Evolutionary conservation across 164 flowering plant species (phyloP).

Genomic region (Tetrastigma voinierianum): DNA sequence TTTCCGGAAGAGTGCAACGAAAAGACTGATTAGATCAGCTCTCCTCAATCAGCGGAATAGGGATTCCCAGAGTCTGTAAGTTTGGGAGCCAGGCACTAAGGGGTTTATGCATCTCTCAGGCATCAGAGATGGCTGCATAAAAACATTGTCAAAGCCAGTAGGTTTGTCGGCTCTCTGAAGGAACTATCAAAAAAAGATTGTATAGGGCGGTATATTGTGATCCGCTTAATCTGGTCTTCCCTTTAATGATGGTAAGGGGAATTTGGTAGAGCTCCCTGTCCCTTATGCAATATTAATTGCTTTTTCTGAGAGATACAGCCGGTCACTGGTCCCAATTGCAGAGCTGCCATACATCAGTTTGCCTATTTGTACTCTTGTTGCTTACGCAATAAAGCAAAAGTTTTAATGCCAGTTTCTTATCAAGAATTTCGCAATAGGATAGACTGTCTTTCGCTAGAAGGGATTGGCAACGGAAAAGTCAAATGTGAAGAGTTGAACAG

Average conservation of each 20-base stretch:
- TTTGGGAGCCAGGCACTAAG: slow-evolving; percentile 84
- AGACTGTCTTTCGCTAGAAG: slow-evolving; percentile 19
- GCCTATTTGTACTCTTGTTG: slow-evolving; percentile 18
- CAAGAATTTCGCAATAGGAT: slow-evolving; percentile 21
- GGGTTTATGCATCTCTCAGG: slow-evolving; percentile 88
- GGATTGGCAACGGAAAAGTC: slow-evolving; percentile 15
- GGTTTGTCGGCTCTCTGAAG: slow-evolving; percentile 53
- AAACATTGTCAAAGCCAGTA: slow-evolving; percentile 50
- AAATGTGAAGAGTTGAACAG: slow-evolving; percentile 7
- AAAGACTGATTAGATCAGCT: slow-evolving; percentile 63
- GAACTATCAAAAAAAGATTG: slow-evolving; percentile 51
- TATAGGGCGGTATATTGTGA: slow-evolving; percentile 59
- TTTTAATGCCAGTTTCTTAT: slow-evolving; percentile 9
- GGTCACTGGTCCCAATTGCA: slow-evolving; percentile 10
- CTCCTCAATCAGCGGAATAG: slow-evolving; percentile 55
- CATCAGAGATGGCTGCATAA: slow-evolving; percentile 94
- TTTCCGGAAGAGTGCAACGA: slow-evolving; percentile 48
- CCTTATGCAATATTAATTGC: slow-evolving; percentile 39
- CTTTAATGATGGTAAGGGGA: slow-evolving; percentile 39
- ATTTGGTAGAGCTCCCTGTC: slow-evolving; percentile 55
- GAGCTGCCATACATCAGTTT: slow-evolving; percentile 20
- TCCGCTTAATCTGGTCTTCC: slow-evolving; percentile 42
- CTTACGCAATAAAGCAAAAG: slow-evolving; percentile 17
- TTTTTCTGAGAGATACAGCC: slow-evolving; percentile 24
- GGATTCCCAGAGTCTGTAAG: slow-evolving; percentile 69